A percentile compares a stretch with the other conserved stretches of the same genome.
Conservation (phyloP, 140 eudicot genomes). For the Flaveria floridana region DNA sequence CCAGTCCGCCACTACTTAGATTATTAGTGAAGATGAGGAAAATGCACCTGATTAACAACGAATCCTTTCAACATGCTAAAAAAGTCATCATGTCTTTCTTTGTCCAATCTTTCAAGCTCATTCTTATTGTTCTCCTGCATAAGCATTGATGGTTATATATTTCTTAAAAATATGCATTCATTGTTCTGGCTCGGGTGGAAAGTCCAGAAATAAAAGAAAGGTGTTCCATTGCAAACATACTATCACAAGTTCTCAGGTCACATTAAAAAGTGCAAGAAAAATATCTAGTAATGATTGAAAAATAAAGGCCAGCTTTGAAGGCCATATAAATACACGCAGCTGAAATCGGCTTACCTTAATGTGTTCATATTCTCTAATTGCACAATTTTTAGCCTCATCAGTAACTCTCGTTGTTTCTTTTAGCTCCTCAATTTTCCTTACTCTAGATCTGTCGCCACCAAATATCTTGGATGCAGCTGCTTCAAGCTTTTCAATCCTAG, state of each 20-base stretch:
- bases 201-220: neutral
- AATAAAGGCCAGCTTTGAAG: neutral
- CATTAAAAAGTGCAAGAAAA: neutral
- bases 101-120: constrained; percentile 80
- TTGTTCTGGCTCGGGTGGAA: neutral
- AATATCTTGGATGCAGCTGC: constrained; percentile 92
- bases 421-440: constrained; percentile 81
- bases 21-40: neutral
- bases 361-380: constrained; percentile 74
- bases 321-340: neutral
- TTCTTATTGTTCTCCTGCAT: constrained; percentile 84
- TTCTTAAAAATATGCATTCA: constrained; percentile 9
- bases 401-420: constrained; percentile 73
- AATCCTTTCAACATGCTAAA: constrained; percentile 89
- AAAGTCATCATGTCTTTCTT: constrained; percentile 77
- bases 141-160: constrained; percentile 21
- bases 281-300: neutral
- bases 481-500: constrained; percentile 86
- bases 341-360: constrained; percentile 66
- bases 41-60: constrained; percentile 78
- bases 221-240: constrained; percentile 12
- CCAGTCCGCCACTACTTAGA: neutral
- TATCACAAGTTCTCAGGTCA: neutral
- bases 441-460: constrained; percentile 91
- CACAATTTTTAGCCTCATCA: constrained; percentile 81